Base-by-base conservation (phyloP, 139 green algal genomes). In the Trebouxia sp. region DNA sequence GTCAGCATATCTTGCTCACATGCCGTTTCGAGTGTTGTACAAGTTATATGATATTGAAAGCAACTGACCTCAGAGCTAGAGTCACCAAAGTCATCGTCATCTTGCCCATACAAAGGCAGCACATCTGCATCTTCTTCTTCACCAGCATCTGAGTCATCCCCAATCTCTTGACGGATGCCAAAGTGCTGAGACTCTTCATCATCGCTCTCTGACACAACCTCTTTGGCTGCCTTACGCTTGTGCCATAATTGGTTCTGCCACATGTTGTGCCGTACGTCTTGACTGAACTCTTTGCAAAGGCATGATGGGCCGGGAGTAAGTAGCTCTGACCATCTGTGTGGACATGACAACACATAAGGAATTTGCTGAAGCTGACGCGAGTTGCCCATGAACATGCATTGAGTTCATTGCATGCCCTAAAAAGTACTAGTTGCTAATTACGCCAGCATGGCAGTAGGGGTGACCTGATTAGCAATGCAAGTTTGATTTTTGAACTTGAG, bases 131-230 rank as follows among this genome's bases (percentile, higher is more conserved):
- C 62, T 2, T 43, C 32, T n/a, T 72, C 62, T 3, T 72, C 62
- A 45, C 26, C 32, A 30, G 24, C 22, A 65, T n/a, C 15, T 30
- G 12, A 22, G 9, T 2, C 62, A 42, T 70, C 62, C 24, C 0
- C 32, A 42, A 45, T 10, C 10, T 35, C 62, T 72, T 72, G 15
- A 28, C 15, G 35, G 26, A 72, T 72, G 62, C 62, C 62, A 72
- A 72, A 72, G 12, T 72, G 62, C 35, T 72, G 32, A 30, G 62
- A 30, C 32, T 72, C 62, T 12, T 72, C 62, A 30, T 72, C 62
- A 26, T 45, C 62, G 28, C 62, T 72, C 20, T 72, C 32, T 14
- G 3, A 14, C 9, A 24, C 26, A 10, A 9, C 12, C 9, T 5
- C 12, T 30, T n/a, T 5, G 15, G 12, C 32, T 45, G 37, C n/a